Evolutionary conservation across 805 yeast genomes (phyloP).

Genomic region (Schizosaccharomyces cryophilus): DNA sequence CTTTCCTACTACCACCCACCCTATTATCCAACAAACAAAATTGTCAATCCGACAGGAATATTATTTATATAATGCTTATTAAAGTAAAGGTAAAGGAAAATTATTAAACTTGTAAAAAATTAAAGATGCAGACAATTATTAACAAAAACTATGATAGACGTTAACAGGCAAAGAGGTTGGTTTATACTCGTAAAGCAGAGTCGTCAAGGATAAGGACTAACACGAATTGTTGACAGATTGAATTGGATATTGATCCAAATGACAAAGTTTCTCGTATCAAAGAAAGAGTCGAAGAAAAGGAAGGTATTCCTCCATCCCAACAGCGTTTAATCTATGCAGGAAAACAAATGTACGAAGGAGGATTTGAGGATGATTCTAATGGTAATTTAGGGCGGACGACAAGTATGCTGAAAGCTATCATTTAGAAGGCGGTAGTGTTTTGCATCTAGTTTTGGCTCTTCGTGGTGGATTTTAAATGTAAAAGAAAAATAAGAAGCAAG

Average conservation of each 20-base stretch:
- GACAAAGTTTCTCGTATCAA: slow-evolving; percentile 54
- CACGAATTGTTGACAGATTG: slow-evolving; percentile 19
- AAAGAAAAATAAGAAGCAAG: background rate
- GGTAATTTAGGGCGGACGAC: slow-evolving; percentile 34
- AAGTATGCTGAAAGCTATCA: slow-evolving; percentile 46
- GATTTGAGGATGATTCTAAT: background rate
- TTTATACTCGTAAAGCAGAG: background rate
- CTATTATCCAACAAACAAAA: too few relatives aligned
- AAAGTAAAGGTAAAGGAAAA: slow-evolving; percentile 31
- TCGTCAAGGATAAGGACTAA: background rate
- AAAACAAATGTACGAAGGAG: slow-evolving; percentile 43
- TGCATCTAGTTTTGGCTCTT: slow-evolving; percentile 74
- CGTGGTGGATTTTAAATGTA: slow-evolving; percentile 44
- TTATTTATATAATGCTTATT: slow-evolving; percentile 26
- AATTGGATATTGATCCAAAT: slow-evolving; percentile 45
- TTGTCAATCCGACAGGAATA: background rate
- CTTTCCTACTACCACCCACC: too few relatives aligned
- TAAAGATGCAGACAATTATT: too few relatives aligned
- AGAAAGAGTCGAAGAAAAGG: slow-evolving; percentile 82
- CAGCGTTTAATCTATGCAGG: slow-evolving; percentile 81
- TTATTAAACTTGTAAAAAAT: background rate
- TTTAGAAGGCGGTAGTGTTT: slow-evolving; percentile 33
- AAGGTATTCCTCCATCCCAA: slow-evolving; percentile 91
- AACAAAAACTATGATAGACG: slow-evolving; percentile 18
- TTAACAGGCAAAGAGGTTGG: slow-evolving; percentile 52